Percentiles rank a stretch among this genome's conserved stretches.
Evolutionary conservation across 805 yeast genomes (phyloP).

Genomic region (Starmerella floricola): DNA sequence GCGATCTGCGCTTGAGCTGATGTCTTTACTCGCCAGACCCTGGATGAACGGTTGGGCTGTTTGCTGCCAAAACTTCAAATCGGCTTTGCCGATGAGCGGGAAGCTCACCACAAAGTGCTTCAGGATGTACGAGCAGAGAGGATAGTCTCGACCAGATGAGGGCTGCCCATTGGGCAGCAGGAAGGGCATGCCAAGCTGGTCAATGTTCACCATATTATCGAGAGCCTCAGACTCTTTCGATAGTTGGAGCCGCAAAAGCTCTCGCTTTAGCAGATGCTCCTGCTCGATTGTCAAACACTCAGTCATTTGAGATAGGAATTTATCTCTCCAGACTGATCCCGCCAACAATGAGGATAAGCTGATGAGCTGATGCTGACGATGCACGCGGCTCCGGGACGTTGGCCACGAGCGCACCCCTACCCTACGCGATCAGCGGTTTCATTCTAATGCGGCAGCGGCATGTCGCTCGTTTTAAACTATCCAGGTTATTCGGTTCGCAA

Average conservation of each 20-base stretch:
- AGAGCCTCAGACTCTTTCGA: constrained; percentile 49
- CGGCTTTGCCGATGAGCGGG: constrained; percentile 47
- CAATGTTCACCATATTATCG: constrained; percentile 49
- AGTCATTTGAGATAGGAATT: constrained; percentile 1
- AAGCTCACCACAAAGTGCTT: constrained; percentile 50
- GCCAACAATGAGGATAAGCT: too few relatives aligned
- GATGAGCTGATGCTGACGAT: too few relatives aligned
- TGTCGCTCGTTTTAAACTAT: too few relatives aligned
- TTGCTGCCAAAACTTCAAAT: constrained; percentile 62
- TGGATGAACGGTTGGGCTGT: constrained; percentile 75
- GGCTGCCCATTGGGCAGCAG: constrained; percentile 34
- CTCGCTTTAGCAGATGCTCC: constrained; percentile 81
- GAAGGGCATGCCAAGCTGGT: constrained; percentile 72
- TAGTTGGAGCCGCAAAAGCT: constrained; percentile 52
- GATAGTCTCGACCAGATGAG: constrained; percentile 36
- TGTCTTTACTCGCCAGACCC: constrained; percentile 56
- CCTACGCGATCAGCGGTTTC: too few relatives aligned
- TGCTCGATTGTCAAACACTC: constrained; percentile 44
- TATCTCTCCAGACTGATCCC: not conserved
- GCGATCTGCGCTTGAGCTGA: constrained; percentile 64
- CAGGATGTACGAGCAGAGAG: constrained; percentile 58
- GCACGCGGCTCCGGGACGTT: too few relatives aligned
- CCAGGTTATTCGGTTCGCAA: too few relatives aligned
- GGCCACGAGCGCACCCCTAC: too few relatives aligned
- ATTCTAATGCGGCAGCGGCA: too few relatives aligned